Evolutionary conservation across 805 yeast genomes (phyloP), one percentile per base, ranked within the genome.

Genomic region (Scheffersomyces ergatensis): DNA sequence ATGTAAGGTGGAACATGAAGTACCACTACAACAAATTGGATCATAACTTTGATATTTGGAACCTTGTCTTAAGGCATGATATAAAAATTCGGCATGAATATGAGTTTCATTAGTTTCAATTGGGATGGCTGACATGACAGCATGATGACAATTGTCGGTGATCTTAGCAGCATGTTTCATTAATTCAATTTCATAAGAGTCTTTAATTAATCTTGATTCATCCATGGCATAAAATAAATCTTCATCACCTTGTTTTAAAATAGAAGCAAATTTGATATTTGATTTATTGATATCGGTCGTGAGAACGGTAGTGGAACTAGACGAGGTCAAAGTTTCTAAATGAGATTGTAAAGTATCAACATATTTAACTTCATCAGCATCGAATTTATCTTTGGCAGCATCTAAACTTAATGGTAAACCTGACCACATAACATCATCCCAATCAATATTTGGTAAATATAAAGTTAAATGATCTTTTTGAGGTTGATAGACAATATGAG

Each of bases 341-440:
- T 61, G 63, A 1, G 48, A 38, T 23, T 63, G 62, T 34, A 89
- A 55, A 4, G 78, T 81, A n/a, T 62, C 53, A 9, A 72, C 76
- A 53, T 83, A 86, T 42, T 77, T 60, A 35, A 90, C 95, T 33
- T 79, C 84, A 60, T 93, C 98, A 23, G 89, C 90, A 54, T 92
- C 96, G 51, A 65, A 92, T 45, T 70, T 73, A 16, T 67, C 57
- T 36, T 61, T 39, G 0, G 97, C 97, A 15, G 83, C 82, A 35
- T 83, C 82, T 3, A 73, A 47, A 30, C 78, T 67, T 38, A 88
- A 47, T 4, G 99, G 99, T 62, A 84, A 56, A 0, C 99, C 99
- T 43, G 93, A 83, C 99, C 99, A 92, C 89, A 93, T 85, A 32
- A 92, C 85, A 57, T 88, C 97, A 33, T 93, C 98, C 33, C 75